Evolutionary conservation across 202 grass and related monocot species (phyloP).

Genomic region (Alloteropsis angusta): DNA sequence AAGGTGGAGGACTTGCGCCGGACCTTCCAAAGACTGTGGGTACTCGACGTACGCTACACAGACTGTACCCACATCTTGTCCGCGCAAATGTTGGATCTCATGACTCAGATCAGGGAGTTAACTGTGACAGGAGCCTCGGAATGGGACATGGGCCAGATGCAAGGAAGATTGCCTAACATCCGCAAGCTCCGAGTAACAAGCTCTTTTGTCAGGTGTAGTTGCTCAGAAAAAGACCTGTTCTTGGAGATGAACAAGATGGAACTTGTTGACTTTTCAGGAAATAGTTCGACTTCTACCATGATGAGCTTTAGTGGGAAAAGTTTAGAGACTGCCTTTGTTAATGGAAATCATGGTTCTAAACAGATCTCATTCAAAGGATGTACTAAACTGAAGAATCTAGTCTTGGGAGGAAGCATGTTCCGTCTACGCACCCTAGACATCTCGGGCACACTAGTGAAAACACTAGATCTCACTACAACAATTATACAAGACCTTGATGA

Average conservation of each 20-base stretch:
- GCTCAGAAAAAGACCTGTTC: neutral
- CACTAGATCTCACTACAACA: neutral
- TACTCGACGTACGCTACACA: neutral
- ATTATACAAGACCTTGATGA: rapidly evolving
- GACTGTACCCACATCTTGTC: neutral
- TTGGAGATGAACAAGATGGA: neutral
- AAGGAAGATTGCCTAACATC: neutral
- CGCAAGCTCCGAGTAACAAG: neutral
- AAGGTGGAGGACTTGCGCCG: neutral
- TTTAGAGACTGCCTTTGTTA: too few relatives aligned
- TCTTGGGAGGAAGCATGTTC: neutral
- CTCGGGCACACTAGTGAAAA: constrained; percentile 1
- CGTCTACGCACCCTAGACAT: neutral
- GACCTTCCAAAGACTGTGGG: neutral
- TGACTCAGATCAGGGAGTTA: neutral
- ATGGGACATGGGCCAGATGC: neutral
- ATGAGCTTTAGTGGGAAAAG: too few relatives aligned
- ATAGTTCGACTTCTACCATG: rapidly evolving
- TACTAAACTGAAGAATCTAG: neutral
- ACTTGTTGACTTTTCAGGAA: neutral
- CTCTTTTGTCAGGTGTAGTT: rapidly evolving
- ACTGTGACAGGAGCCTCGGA: neutral
- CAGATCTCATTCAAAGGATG: neutral
- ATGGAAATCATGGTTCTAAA: too few relatives aligned
- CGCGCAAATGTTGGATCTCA: neutral